These are phyloP conservation scores for Penicillium fuscoglaucum DNA, from an alignment of 2,329 filamentous ascomycete species.

Conservation along the genomic window DNA sequence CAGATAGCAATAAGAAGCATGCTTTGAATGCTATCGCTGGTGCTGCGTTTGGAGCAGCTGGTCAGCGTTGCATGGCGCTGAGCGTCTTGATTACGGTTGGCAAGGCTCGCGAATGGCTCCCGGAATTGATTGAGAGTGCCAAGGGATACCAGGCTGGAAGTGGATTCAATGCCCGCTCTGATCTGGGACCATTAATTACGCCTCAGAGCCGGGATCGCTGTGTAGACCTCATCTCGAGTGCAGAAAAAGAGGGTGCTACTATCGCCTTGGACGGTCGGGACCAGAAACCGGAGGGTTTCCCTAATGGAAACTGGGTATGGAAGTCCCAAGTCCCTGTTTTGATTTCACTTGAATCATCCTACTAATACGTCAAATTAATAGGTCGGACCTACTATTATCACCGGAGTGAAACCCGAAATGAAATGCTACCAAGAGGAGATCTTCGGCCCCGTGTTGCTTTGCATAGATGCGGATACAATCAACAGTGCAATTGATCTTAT, in stretches of 20 bases:
- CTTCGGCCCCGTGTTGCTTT: slow-evolving; percentile 63
- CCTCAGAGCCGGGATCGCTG: slow-evolving; percentile 60
- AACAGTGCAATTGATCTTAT: slow-evolving; percentile 61
- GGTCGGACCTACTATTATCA: slow-evolving; percentile 56
- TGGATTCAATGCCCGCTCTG: slow-evolving; percentile 59
- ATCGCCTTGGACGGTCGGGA: slow-evolving; percentile 52
- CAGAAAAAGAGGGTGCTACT: slow-evolving; percentile 60
- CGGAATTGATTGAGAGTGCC: slow-evolving; percentile 59
- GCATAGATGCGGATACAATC: slow-evolving; percentile 56
- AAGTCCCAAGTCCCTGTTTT: neutral
- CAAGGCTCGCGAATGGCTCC: slow-evolving; percentile 61
- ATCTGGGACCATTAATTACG: slow-evolving; percentile 61
- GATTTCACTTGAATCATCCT: neutral
- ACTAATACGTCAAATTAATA: neutral
- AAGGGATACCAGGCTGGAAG: slow-evolving; percentile 58
- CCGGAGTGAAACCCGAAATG: slow-evolving; percentile 62
- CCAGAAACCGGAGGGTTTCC: slow-evolving; percentile 1
- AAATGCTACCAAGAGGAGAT: slow-evolving; percentile 64
- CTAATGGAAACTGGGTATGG: slow-evolving; percentile 5
- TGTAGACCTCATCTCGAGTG: slow-evolving; percentile 57
- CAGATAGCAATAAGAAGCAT: slow-evolving; percentile 6
- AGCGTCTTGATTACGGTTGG: slow-evolving; percentile 42
- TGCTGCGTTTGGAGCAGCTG: slow-evolving; percentile 2
- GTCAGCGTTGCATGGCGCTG: slow-evolving; percentile 4
- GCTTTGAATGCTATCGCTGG: neutral